Conservation (phyloP, 225 moss, liverwort and hornwort genomes). For the Physcomitrium patens region DNA sequence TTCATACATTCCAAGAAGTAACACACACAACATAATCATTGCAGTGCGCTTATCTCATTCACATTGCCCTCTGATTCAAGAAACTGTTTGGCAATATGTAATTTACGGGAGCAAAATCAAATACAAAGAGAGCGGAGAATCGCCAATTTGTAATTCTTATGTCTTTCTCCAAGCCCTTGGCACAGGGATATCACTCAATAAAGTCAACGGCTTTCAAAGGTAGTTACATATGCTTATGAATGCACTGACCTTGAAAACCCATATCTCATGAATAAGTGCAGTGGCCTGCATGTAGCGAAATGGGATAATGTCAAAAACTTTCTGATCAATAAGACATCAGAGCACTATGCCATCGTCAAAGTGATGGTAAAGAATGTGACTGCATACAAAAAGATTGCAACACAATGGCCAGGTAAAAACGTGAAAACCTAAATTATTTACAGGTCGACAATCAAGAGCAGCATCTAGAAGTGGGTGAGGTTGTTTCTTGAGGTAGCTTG, state of each 20-base stretch:
- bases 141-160: not conserved
- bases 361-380: constrained; percentile 25
- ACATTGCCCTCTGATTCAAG: constrained; percentile 33
- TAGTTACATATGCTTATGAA: no score
- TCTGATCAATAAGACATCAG: not conserved
- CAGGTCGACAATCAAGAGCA: constrained; percentile 60
- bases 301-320: constrained; percentile 15
- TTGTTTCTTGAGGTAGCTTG: constrained; percentile 56
- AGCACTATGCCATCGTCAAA: constrained; percentile 14
- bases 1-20: constrained; percentile 31
- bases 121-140: constrained; percentile 23
- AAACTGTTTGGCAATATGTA: constrained; percentile 19
- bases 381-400: constrained; percentile 13
- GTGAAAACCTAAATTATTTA: constrained; percentile 38
- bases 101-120: constrained; percentile 27
- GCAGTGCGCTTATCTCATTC: constrained; percentile 32
- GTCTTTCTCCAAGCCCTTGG: constrained; percentile 21
- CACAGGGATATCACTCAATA: no score
- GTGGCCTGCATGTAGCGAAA: constrained; percentile 24
- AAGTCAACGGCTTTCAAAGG: no score
- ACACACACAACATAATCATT: constrained; percentile 16
- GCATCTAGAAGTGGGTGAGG: constrained; percentile 79
- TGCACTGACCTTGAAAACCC: constrained; percentile 30
- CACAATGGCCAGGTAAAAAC: constrained; percentile 7
- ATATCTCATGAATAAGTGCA: constrained; percentile 14